Percentiles rank a stretch among this genome's conserved stretches.
Conservation (phyloP, 345 rosid genomes). For the Adansonia digitata region DNA sequence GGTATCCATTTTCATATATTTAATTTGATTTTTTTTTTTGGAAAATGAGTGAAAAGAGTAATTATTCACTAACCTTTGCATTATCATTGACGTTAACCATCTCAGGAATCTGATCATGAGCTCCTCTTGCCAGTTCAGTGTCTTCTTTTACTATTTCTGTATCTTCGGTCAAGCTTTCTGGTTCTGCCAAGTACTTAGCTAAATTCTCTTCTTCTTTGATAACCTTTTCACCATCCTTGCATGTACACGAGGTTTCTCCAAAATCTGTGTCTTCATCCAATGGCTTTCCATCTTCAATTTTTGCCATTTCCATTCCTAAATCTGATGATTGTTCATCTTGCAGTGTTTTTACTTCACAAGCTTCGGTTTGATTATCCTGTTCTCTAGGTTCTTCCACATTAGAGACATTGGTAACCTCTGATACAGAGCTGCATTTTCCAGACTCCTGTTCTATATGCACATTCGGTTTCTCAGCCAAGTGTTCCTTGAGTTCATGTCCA, state of each 20-base stretch:
- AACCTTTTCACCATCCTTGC: conserved; percentile 5
- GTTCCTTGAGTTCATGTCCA: no score
- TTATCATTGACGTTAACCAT: not conserved
- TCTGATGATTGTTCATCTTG: not conserved
- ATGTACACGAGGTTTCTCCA: not conserved
- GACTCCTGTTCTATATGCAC: conserved; percentile 16
- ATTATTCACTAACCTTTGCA: not conserved
- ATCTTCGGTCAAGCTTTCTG: conserved; percentile 19
- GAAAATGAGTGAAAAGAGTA: not conserved
- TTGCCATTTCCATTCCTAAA: not conserved
- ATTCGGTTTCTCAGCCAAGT: conserved; percentile 6
- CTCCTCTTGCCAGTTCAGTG: no score
- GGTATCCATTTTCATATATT: not conserved
- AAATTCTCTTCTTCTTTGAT: conserved; percentile 13
- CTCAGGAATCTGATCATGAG: not conserved
- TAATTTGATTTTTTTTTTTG: not conserved
- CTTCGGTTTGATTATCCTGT: not conserved
- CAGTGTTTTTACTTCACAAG: not conserved
- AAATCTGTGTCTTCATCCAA: conserved; percentile 11
- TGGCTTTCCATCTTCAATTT: conserved; percentile 14
- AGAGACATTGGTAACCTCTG: conserved; percentile 8
- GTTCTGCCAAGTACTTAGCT: conserved; percentile 4
- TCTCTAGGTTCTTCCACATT: conserved; percentile 10
- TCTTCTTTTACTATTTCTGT: conserved; percentile 8
- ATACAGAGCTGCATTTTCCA: not conserved